Conservation (phyloP, 371 early-diverging fungal genomes). For the Dipsacomyces acuminosporus region DNA sequence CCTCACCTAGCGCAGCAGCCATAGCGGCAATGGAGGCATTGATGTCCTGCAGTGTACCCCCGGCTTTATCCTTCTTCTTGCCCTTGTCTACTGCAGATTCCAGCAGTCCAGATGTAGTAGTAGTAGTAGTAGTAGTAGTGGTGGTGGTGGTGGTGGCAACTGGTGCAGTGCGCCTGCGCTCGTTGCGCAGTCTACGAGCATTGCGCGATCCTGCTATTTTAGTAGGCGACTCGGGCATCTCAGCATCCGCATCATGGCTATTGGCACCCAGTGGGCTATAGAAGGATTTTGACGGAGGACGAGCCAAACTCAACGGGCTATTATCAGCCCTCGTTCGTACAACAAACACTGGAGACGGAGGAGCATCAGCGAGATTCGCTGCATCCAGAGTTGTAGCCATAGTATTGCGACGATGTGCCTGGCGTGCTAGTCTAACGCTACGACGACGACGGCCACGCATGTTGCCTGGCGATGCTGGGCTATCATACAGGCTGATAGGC, state of each 20-base stretch:
- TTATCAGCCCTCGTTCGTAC: no score
- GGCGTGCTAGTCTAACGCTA: constrained; percentile 13
- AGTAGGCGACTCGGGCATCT: constrained; percentile 3
- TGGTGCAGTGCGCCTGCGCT: constrained; percentile 33
- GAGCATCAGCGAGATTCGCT: background rate
- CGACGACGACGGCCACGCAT: constrained; percentile 23
- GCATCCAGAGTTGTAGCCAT: constrained; percentile 2
- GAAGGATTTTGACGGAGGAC: no score
- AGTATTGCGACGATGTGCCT: constrained; percentile 7
- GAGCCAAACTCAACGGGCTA: no score
- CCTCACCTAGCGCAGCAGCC: constrained; percentile 40
- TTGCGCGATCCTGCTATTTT: background rate
- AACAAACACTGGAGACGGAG: no score
- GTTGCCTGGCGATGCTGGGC: constrained; percentile 8
- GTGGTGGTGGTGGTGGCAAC: background rate
- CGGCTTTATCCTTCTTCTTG: no score
- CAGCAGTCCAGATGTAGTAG: no score
- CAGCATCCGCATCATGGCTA: constrained; percentile 1
- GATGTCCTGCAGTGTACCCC: background rate
- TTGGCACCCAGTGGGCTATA: no score
- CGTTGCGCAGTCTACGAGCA: constrained; percentile 5
- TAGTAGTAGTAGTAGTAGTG: no score
- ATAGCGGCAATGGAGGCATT: constrained; percentile 26
- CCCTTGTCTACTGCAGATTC: no score
- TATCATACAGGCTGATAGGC: constrained; percentile 6